These are phyloP conservation scores for Gyrodon lividus DNA, from an alignment of 768 basidiomycete genomes.

Conservation along the genomic window DNA sequence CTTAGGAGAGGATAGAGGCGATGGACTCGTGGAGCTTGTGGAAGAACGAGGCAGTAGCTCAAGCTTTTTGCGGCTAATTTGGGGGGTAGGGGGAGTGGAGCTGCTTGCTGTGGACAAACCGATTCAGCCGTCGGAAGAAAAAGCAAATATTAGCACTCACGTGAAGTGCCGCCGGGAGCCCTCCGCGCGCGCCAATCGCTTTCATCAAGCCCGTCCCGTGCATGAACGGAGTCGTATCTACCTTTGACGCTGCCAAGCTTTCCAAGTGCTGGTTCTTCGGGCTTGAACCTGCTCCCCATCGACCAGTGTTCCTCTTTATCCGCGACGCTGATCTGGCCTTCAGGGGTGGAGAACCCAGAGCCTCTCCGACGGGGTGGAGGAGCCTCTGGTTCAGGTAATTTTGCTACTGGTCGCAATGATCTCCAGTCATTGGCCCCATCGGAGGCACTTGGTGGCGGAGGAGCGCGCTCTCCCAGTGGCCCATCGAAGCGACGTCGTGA, in stretches of 20 bases:
- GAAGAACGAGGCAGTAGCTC: conserved; percentile 82
- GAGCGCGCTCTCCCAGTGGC: conserved; percentile 40
- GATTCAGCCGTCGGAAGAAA: conserved; percentile 13
- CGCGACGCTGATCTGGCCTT: conserved; percentile 48
- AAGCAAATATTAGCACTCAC: conserved; percentile 41
- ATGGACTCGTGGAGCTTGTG: conserved; percentile 61
- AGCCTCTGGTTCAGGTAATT: conserved; percentile 45
- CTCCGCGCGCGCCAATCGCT: conserved; percentile 67
- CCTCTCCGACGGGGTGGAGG: conserved; percentile 53
- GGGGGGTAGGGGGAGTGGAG: conserved; percentile 82
- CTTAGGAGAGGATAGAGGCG: conserved; percentile 79
- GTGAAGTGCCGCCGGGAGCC: conserved; percentile 55
- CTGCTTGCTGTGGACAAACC: conserved; percentile 46
- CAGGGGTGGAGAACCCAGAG: conserved; percentile 52
- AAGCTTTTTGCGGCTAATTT: conserved; percentile 74
- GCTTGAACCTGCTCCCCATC: conserved; percentile 71
- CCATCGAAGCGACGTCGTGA: conserved; percentile 71
- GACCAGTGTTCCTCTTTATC: conserved; percentile 81
- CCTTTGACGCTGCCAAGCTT: conserved; percentile 48
- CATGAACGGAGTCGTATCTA: conserved; percentile 54
- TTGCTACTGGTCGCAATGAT: conserved; percentile 45
- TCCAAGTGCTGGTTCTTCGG: conserved; percentile 37
- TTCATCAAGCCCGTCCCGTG: conserved; percentile 55
- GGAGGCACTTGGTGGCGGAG: conserved; percentile 49
- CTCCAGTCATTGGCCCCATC: conserved; percentile 74